Evolutionary conservation across 306 rosid species (phyloP).

Genomic region (Oxytropis ochrocephala): DNA sequence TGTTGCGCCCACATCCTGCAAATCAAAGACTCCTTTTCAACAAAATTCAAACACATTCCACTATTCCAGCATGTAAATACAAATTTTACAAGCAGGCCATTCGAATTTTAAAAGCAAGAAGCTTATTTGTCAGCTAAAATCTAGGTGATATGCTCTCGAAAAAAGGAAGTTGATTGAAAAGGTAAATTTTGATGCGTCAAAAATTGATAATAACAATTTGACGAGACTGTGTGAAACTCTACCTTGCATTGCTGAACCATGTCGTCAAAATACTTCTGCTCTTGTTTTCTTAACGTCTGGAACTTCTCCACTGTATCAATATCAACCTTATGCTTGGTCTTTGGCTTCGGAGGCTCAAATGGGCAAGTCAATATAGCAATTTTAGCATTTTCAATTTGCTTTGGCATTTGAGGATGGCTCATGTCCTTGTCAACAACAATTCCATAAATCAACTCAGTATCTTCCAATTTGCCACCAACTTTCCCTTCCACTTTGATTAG

Average conservation of each 20-base stretch:
- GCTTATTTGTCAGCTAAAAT: neutral
- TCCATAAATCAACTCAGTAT: conserved; percentile 89
- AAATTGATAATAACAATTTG: neutral
- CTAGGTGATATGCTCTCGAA: neutral
- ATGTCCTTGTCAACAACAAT: conserved; percentile 91
- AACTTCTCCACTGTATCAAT: conserved; percentile 95
- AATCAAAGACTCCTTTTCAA: neutral
- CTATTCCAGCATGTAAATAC: neutral
- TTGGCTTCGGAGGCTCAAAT: conserved; percentile 99
- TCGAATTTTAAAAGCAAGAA: neutral
- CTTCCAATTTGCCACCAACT: conserved; percentile 96
- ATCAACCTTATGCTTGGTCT: conserved; percentile 99
- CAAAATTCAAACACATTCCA: neutral
- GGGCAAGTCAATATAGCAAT: conserved; percentile 97
- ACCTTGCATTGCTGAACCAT: conserved; percentile 99
- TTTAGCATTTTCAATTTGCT: conserved; percentile 81
- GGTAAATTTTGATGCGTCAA: neutral
- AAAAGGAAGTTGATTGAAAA: neutral
- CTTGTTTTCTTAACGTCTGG: conserved; percentile 78
- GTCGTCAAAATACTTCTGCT: conserved; percentile 84
- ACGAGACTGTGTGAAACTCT: neutral
- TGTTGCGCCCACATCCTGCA: conserved; percentile 92
- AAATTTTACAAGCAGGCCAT: neutral
- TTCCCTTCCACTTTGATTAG: conserved; percentile 91
- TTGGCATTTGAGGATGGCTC: conserved; percentile 99